These are phyloP conservation scores for Mesembryanthemum crystallinum DNA, from an alignment of 148 eudicot genomes.

Conservation along the genomic window DNA sequence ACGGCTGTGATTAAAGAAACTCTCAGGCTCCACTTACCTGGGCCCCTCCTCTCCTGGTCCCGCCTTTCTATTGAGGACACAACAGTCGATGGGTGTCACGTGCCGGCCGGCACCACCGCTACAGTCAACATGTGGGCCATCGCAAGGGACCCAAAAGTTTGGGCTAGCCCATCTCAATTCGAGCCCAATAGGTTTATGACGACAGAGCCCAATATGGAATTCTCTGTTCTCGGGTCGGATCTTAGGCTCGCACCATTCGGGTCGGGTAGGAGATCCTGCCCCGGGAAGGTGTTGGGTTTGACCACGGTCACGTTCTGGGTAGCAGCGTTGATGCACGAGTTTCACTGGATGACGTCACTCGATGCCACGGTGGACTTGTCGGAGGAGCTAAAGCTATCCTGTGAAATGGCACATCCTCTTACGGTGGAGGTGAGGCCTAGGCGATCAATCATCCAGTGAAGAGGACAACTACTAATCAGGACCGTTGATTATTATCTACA, in stretches of 20 bases:
- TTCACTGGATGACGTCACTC: conserved; percentile 31
- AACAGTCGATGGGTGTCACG: conserved; percentile 39
- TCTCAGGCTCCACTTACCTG: conserved; percentile 76
- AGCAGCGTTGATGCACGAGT: conserved; percentile 48
- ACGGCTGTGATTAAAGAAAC: conserved; percentile 69
- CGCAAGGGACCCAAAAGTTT: conserved; percentile 46
- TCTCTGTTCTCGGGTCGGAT: conserved; percentile 60
- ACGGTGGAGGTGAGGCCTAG: conserved; percentile 29
- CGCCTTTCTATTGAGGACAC: conserved; percentile 55
- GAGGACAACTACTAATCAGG: too few relatives aligned
- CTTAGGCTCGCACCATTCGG: conserved; percentile 68
- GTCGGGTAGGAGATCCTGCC: conserved; percentile 63
- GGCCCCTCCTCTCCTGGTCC: conserved; percentile 81
- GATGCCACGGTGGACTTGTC: conserved; percentile 44
- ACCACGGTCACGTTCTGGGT: conserved; percentile 63
- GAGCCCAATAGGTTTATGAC: conserved; percentile 53
- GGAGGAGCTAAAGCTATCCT: conserved; percentile 52
- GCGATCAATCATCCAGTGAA: too few relatives aligned
- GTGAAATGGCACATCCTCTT: conserved; percentile 73
- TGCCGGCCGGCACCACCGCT: conserved; percentile 74
- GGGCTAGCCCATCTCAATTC: conserved; percentile 50
- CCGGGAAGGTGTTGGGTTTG: conserved; percentile 56
- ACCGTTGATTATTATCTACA: too few relatives aligned
- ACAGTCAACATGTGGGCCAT: conserved; percentile 89
- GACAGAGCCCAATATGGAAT: conserved; percentile 16